Evolutionary conservation across 169 alveolate species (phyloP).

Genomic region (Plasmodium sp.): DNA sequence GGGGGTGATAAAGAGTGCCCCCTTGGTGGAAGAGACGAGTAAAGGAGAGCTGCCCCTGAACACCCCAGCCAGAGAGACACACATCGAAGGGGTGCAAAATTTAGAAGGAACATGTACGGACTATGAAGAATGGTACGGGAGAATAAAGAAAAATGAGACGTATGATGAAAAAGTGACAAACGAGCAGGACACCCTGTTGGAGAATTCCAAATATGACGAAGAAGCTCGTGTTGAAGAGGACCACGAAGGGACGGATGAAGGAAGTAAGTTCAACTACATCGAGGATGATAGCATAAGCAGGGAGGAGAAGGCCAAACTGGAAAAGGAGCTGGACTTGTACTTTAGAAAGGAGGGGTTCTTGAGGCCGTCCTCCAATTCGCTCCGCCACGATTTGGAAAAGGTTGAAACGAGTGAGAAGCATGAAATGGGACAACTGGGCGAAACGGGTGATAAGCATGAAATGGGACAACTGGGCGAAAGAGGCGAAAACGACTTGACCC

Average conservation of each 20-base stretch:
- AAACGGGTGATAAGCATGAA: not conserved
- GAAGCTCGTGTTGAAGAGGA: not conserved
- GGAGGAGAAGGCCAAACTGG: constrained; percentile 6
- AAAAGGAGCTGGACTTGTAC: constrained; percentile 37
- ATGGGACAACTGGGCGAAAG: not conserved
- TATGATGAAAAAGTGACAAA: not conserved
- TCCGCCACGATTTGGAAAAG: not conserved
- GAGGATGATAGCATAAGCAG: constrained; percentile 21
- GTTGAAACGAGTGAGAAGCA: not conserved
- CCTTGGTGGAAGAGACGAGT: not conserved
- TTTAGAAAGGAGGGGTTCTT: constrained; percentile 62
- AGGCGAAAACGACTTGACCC: not conserved
- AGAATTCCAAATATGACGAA: not conserved
- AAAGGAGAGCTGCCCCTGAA: not conserved
- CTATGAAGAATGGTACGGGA: not conserved
- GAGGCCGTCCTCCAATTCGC: constrained; percentile 2
- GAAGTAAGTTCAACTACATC: not conserved
- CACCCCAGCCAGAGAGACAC: not conserved
- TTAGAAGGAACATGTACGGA: not conserved
- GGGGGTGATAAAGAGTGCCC: not conserved
- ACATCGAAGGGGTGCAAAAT: not conserved
- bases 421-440: not conserved
- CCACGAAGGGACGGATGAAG: not conserved
- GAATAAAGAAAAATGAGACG: not conserved
- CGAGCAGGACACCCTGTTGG: not conserved